phyloP scores from a whole-genome alignment of 352 stramenopile genomes.

The Thraustotheca clavata region DNA sequence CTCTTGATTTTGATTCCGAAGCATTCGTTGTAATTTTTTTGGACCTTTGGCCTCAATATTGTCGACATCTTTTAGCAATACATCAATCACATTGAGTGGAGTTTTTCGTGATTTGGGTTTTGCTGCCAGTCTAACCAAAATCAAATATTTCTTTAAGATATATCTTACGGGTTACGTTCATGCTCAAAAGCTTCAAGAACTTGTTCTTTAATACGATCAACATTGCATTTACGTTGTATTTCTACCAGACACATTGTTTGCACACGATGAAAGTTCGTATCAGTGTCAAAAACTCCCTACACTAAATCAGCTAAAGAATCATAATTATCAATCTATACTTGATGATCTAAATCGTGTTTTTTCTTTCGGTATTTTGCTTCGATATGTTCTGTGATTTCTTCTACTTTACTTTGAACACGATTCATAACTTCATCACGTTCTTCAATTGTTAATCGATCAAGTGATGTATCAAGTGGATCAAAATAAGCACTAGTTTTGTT shows the following conservation, averaged over 20 bases:
- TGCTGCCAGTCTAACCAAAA: background rate
- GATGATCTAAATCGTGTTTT: slow-evolving; percentile 42
- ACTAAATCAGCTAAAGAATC: background rate
- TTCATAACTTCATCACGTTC: slow-evolving; percentile 69
- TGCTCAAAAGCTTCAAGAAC: slow-evolving; percentile 41
- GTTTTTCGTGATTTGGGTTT: background rate
- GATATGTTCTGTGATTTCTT: slow-evolving; percentile 42
- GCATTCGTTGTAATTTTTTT: slow-evolving; percentile 16
- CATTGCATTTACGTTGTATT: slow-evolving; percentile 48
- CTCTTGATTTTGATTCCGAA: background rate
- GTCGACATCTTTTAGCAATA: slow-evolving; percentile 9
- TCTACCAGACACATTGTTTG: slow-evolving; percentile 63
- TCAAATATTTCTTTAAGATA: background rate
- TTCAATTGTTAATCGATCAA: slow-evolving; percentile 49
- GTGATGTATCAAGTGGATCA: slow-evolving; percentile 45
- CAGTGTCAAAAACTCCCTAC: slow-evolving; percentile 51
- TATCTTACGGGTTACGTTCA: slow-evolving; percentile 1
- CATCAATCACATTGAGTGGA: slow-evolving; percentile 4
- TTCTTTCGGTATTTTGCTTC: slow-evolving; percentile 45
- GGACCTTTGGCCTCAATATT: background rate
- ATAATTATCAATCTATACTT: slow-evolving; percentile 20
- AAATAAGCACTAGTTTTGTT: slow-evolving; percentile 38
- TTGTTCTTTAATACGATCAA: slow-evolving; percentile 54
- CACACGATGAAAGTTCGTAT: slow-evolving; percentile 47
- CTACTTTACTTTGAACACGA: slow-evolving; percentile 60